Percentiles rank a stretch among this genome's conserved stretches.
Evolutionary conservation across 2,329 filamentous ascomycete genomes (phyloP).

Genomic region (Sclerotinia borealis): DNA sequence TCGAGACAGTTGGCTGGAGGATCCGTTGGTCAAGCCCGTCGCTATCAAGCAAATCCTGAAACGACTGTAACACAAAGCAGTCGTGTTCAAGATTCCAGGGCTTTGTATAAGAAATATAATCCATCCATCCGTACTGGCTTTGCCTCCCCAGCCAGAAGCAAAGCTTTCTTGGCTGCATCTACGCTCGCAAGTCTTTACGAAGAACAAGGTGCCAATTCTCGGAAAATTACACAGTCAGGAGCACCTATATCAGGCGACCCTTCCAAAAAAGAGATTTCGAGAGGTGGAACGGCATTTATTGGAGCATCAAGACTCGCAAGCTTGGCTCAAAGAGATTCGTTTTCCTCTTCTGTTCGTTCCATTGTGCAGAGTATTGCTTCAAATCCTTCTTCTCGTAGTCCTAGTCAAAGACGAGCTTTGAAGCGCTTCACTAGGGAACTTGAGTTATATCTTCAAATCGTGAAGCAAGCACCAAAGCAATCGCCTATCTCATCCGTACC

Average conservation of each 20-base stretch:
- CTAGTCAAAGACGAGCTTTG: constrained; percentile 40
- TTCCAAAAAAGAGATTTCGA: not conserved
- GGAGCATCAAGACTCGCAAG: constrained; percentile 1
- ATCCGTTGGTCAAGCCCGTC: constrained; percentile 17
- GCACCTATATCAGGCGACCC: not conserved
- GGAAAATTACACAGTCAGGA: not conserved
- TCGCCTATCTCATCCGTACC: constrained; percentile 27
- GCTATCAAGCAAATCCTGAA: constrained; percentile 15
- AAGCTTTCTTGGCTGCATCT: constrained; percentile 11
- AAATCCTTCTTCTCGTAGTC: constrained; percentile 35
- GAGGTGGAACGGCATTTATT: not conserved
- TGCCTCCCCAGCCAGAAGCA: not conserved
- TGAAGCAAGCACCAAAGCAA: constrained; percentile 35
- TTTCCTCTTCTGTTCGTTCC: constrained; percentile 16
- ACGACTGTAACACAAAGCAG: not conserved
- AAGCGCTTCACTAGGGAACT: constrained; percentile 39
- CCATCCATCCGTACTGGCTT: not conserved
- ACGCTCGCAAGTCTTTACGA: constrained; percentile 12
- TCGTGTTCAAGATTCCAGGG: constrained; percentile 22
- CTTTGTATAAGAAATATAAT: constrained; percentile 15
- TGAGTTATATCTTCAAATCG: constrained; percentile 37
- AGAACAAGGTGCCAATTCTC: not conserved
- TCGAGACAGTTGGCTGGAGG: not conserved
- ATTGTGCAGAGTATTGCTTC: constrained; percentile 21
- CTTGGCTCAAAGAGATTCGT: constrained; percentile 7